Percentiles rank a stretch among this genome's conserved stretches.
Conservation (phyloP, 208 protist genomes). For the Leishmania guyanensis region DNA sequence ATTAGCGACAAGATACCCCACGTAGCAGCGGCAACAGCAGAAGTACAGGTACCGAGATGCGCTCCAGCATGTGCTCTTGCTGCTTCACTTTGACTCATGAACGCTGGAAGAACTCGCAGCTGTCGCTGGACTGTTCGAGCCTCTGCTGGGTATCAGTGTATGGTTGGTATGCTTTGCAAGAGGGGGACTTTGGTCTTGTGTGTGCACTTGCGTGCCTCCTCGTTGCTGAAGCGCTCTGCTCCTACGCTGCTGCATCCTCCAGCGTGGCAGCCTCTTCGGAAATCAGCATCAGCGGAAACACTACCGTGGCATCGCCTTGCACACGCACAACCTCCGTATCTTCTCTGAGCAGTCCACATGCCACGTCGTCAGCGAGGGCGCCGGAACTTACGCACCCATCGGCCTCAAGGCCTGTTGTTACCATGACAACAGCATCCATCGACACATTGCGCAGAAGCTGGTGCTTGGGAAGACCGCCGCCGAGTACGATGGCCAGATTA, state of each 20-base stretch:
- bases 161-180: not conserved
- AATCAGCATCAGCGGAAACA: slow-evolving; percentile 79
- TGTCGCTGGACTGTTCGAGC: not conserved
- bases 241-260: not conserved
- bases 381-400: slow-evolving; percentile 88
- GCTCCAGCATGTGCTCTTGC: not conserved
- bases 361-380: slow-evolving; percentile 65
- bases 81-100: not conserved
- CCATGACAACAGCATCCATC: slow-evolving; percentile 69
- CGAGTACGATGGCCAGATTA: slow-evolving; percentile 77
- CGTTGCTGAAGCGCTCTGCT: not conserved
- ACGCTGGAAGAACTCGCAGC: not conserved
- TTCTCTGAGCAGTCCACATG: slow-evolving; percentile 47
- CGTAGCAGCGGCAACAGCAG: not conserved
- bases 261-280: not conserved
- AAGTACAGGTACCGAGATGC: not conserved
- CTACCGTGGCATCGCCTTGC: slow-evolving; percentile 87
- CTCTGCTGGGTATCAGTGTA: not conserved
- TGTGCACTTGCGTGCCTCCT: not conserved
- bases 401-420: slow-evolving; percentile 81
- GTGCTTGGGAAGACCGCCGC: slow-evolving; percentile 85
- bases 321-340: slow-evolving; percentile 75
- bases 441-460: slow-evolving; percentile 70
- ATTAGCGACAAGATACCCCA: not conserved
- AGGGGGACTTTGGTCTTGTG: not conserved